Evolutionary conservation across 2,329 filamentous ascomycete species (phyloP).

Genomic region (Talaromyces verruculosus): DNA sequence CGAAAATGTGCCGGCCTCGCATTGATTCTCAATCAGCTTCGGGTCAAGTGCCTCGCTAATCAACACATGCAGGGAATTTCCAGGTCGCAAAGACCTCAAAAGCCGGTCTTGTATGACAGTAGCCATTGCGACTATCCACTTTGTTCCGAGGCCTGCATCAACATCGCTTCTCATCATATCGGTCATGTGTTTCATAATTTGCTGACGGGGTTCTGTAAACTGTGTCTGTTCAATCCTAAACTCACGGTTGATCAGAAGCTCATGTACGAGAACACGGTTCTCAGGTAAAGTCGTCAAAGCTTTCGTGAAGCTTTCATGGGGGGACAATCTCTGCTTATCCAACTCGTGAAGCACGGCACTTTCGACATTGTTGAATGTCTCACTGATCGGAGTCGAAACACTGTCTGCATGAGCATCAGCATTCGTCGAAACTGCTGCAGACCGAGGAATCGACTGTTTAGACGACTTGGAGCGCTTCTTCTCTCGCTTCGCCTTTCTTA

Average conservation of each 20-base stretch:
- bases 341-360: constrained; percentile 36
- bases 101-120: constrained; percentile 63
- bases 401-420: constrained; percentile 39
- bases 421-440: constrained; percentile 44
- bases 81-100: constrained; percentile 58
- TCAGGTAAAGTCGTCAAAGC: constrained; percentile 61
- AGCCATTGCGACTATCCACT: constrained; percentile 67
- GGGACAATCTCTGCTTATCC: constrained; percentile 37
- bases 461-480: constrained; percentile 52
- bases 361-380: constrained; percentile 42
- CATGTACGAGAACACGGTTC: constrained; percentile 63
- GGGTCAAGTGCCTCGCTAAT: constrained; percentile 63
- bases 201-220: constrained; percentile 53
- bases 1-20: constrained; percentile 60
- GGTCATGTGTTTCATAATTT: constrained; percentile 60
- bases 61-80: constrained; percentile 61
- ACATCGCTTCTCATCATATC: constrained; percentile 59
- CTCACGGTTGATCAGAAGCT: constrained; percentile 64
- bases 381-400: constrained; percentile 41
- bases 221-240: constrained; percentile 57
- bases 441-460: constrained; percentile 59
- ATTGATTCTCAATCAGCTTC: constrained; percentile 58
- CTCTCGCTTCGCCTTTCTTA: constrained; percentile 58
- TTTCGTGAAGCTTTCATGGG: constrained; percentile 48
- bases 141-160: constrained; percentile 54